Conservation (phyloP, 441 rosid species). For the Geranium incanum region DNA sequence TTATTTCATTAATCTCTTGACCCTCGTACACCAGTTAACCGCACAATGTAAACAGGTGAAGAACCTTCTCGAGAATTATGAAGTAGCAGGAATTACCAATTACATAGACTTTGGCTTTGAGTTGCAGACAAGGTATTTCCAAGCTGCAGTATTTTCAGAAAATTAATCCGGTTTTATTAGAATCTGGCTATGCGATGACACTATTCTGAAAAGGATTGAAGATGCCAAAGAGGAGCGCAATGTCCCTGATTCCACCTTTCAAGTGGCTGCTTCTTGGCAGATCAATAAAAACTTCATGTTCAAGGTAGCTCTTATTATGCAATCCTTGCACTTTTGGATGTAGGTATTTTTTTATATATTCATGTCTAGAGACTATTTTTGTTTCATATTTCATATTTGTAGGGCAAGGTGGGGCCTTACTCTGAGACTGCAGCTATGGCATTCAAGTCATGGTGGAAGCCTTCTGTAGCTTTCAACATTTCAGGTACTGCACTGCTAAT, state of each 20-base stretch:
- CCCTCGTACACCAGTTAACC: constrained; percentile 13
- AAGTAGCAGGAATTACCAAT: constrained; percentile 86
- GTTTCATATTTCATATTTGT: constrained; percentile 23
- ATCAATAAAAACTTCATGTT: constrained; percentile 84
- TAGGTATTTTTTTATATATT: neutral
- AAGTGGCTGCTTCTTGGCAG: constrained; percentile 94
- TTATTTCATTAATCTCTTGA: constrained; percentile 9
- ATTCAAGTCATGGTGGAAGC: constrained; percentile 98
- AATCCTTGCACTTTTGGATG: constrained; percentile 1
- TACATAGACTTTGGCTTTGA: constrained; percentile 88
- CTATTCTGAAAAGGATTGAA: constrained; percentile 46
- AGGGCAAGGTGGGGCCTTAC: constrained; percentile 88
- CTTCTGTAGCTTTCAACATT: constrained; percentile 71
- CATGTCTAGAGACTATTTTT: neutral
- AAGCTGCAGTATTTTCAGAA: neutral
- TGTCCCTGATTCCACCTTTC: constrained; percentile 62
- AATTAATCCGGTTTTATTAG: neutral
- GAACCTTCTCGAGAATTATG: constrained; percentile 74
- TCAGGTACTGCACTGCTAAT: constrained; percentile 40
- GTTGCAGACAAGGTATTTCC: constrained; percentile 68
- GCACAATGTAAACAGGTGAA: constrained; percentile 52
- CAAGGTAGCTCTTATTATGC: constrained; percentile 42
- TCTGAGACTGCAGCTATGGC: constrained; percentile 70
- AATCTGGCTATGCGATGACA: constrained; percentile 13
- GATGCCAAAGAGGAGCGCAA: constrained; percentile 37